Evolutionary conservation across 192 early-diverging fungal species (phyloP).

Genomic region (Coemansia sp.): DNA sequence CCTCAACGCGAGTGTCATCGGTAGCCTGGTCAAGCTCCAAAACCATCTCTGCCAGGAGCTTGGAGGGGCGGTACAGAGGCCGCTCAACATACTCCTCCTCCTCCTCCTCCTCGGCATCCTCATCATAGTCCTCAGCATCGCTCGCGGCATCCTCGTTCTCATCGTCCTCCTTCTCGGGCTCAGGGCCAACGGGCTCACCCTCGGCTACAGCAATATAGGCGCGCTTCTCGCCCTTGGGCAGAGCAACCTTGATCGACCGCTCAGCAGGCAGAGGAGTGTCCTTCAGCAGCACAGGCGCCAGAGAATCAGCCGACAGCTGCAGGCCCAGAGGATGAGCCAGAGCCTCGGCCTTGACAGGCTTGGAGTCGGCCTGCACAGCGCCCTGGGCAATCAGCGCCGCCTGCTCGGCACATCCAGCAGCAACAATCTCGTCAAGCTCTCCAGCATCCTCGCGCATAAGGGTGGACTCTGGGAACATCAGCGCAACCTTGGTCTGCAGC

Average conservation of each 20-base stretch:
- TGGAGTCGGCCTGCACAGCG: constrained; percentile 4
- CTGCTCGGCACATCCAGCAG: constrained; percentile 87
- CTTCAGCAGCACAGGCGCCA: constrained; percentile 75
- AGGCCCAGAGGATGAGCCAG: constrained; percentile 74
- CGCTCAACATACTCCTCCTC: constrained; percentile 14
- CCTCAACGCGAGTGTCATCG: constrained; percentile 29
- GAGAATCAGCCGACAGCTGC: constrained; percentile 62
- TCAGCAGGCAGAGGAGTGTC: constrained; percentile 83
- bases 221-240: constrained; percentile 55
- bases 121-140: constrained; percentile 36
- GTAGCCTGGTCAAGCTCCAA: constrained; percentile 35
- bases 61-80: constrained; percentile 33
- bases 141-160: constrained; percentile 38
- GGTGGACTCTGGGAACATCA: constrained; percentile 68
- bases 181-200: constrained; percentile 60
- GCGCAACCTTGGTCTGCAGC: constrained; percentile 71
- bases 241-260: constrained; percentile 69
- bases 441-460: constrained; percentile 67
- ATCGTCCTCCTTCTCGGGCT: constrained; percentile 51
- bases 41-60: constrained; percentile 48
- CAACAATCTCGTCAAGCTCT: constrained; percentile 92
- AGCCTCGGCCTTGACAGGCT: constrained; percentile 11
- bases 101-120: constrained; percentile 32
- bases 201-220: constrained; percentile 83
- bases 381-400: constrained; percentile 66